Conservation (phyloP, 2,329 filamentous ascomycete genomes). For the Beauveria asiatica region DNA sequence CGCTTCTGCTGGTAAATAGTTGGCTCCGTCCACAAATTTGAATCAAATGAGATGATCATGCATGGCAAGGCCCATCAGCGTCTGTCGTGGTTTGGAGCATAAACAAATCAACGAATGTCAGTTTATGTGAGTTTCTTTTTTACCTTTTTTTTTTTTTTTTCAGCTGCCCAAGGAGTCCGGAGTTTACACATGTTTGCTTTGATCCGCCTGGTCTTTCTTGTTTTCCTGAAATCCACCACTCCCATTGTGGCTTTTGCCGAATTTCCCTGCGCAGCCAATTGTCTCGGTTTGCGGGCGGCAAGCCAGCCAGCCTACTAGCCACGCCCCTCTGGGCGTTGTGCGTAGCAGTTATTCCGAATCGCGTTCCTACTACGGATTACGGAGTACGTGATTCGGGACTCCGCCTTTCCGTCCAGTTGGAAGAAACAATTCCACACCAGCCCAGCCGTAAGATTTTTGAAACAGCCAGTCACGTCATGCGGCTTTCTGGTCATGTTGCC, state of each 20-base stretch:
- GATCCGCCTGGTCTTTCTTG: neutral
- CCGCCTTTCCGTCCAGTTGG: too few species aligned
- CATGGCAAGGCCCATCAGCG: too few species aligned
- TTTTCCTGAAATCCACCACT: neutral
- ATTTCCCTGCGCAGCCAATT: neutral
- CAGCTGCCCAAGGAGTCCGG: neutral
- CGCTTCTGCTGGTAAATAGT: too few species aligned
- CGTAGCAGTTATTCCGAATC: too few species aligned
- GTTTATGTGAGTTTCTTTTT: too few species aligned
- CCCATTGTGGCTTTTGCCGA: neutral
- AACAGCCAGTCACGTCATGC: slow-evolving; percentile 3
- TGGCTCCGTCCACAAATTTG: too few species aligned
- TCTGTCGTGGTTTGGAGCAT: too few species aligned
- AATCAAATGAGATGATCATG: too few species aligned
- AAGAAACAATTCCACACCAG: neutral
- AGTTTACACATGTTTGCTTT: neutral
- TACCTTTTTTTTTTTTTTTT: neutral
- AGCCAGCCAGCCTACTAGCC: neutral
- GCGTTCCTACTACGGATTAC: too few species aligned
- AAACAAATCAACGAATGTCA: too few species aligned
- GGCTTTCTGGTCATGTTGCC: neutral
- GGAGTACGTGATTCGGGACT: too few species aligned
- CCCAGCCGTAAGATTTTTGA: neutral
- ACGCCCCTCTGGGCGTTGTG: too few species aligned
- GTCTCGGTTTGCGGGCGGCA: neutral